Base-by-base conservation (phyloP, 2,329 filamentous ascomycete species). In the Epichloe festucae region DNA sequence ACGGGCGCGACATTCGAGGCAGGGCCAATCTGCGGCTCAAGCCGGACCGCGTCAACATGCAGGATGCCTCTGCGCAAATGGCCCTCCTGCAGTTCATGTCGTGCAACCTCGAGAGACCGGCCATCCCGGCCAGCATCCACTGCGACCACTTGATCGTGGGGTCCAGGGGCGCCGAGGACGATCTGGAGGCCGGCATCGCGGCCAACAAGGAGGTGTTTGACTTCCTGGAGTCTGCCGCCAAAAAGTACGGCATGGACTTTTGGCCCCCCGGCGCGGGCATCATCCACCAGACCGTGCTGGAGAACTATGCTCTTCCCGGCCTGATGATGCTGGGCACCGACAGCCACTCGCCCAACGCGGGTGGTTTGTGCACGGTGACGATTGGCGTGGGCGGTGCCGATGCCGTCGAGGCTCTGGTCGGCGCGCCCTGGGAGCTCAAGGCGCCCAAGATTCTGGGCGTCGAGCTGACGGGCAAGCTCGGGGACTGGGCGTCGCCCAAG, bases 71-170 rank as follows among this genome's bases (percentile, higher is more conserved):
- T 34, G 93, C 93, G 5, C 93, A 98, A 73, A 98, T 98, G 93
- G 93, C 93, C 2, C 74, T 98, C 57, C 74, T 98, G 60, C 93
- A 98, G 71, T 98, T 98, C 77, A 98, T 98, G 91, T 88, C 87
- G 31, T 98, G 93, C 69, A 87, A 89, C 51, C 77, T 98, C 50
- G 86, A 85, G 31, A 82, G 82, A 54, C 95, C 93, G 2, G 90
- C 90, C 10, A 91, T 98, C 48, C 93, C 93, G 11, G 91, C 93
- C 47, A 96, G 90, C 67, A 96, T 97, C 60, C 93, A 98, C 73
- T 98, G 93, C 71, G 93, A 98, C 73, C 93, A 98, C 69, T 84
- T 98, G 82, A 97, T 98, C 71, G 91, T 97, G 34, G 93, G 91
- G 52, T 85, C 94, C 70, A 86, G 84, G 65, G 93, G 93, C 53